Conservation (phyloP, 2,329 filamentous ascomycete species). For the Beauveria varroae region DNA sequence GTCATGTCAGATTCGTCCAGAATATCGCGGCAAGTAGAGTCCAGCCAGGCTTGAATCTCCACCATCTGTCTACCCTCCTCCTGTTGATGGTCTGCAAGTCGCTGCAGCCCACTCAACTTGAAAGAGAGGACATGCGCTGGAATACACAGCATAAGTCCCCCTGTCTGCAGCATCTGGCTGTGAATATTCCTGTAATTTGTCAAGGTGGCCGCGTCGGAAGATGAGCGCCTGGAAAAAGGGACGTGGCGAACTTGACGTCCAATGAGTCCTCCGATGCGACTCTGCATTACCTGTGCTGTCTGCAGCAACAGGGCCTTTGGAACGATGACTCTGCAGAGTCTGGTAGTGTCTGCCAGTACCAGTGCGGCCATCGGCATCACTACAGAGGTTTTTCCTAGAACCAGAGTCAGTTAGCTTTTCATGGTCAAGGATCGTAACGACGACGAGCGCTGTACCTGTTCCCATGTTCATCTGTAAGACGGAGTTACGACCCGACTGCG, state of each 20-base stretch:
- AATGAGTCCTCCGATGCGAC: constrained; percentile 46
- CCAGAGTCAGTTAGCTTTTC: neutral
- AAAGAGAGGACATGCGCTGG: constrained; percentile 62
- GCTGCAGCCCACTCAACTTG: constrained; percentile 52
- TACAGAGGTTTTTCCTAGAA: constrained; percentile 47
- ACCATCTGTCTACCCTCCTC: constrained; percentile 41
- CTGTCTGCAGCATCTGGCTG: constrained; percentile 29
- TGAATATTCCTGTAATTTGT: constrained; percentile 32
- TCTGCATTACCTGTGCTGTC: constrained; percentile 48
- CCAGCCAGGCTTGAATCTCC: constrained; percentile 41
- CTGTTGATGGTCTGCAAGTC: constrained; percentile 39
- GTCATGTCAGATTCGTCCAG: constrained; percentile 58
- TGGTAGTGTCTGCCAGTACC: constrained; percentile 34
- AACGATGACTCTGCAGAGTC: constrained; percentile 47
- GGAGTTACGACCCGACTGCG: constrained; percentile 44
- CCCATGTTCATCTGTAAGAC: constrained; percentile 64
- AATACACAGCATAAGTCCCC: constrained; percentile 50
- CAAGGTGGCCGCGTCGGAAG: constrained; percentile 24
- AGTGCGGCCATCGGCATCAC: constrained; percentile 46
- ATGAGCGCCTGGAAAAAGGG: constrained; percentile 48
- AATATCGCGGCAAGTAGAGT: constrained; percentile 46
- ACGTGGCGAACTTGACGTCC: constrained; percentile 47
- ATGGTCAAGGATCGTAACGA: neutral
- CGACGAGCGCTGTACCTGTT: constrained; percentile 32
- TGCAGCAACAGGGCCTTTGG: constrained; percentile 49